Base-by-base conservation (phyloP, 352 stramenopile genomes). In the Pythium inflatum region DNA sequence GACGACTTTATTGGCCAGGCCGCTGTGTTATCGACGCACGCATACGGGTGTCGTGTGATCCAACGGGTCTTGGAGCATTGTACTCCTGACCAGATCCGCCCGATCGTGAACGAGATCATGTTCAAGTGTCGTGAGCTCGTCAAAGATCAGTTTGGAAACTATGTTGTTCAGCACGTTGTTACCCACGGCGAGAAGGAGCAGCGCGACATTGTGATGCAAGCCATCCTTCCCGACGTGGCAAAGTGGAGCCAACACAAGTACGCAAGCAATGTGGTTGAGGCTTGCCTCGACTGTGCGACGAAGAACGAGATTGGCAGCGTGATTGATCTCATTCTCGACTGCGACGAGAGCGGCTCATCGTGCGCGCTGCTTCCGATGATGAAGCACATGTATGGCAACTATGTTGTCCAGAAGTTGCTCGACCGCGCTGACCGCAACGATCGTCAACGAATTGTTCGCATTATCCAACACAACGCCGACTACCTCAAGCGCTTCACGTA, bases 121-220 rank as follows among this genome's bases (percentile, higher is more conserved):
- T 83, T 83, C 67, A 90, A 91, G 59, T 97, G 88, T 65, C 84
- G 80, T n/a, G 87, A 92, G 22, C 75, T 96, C 38, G 86, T 94
- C 30, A 92, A 94, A 80, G 97, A 99, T 75, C 97, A 99, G 74
- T 99, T 99, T 77, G 98, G 97, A 12, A 99, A 99, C 80, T 99
- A 99, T 71, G 97, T 99, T 8, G 98, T 99, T 63, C 98, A 99
- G 75, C 97, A 99, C 69, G 94, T 99, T 18, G 92, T 99, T 56
- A 88, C 97, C 61, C 97, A 98, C 70, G 97, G 97, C 38, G 87
- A 96, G 40, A 73, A 72, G 4, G 74, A 91, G n/a, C 86, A 98
- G 51, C 83, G 87, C 24, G 71, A 84, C 33, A 77, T 91, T 18
- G 78, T 98, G 20, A 95, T 97, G 76, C 75, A 91, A 66, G 80